These are phyloP conservation scores for Hypoxylon sp. DNA, from an alignment of 2,329 filamentous ascomycete genomes.

Conservation along the genomic window DNA sequence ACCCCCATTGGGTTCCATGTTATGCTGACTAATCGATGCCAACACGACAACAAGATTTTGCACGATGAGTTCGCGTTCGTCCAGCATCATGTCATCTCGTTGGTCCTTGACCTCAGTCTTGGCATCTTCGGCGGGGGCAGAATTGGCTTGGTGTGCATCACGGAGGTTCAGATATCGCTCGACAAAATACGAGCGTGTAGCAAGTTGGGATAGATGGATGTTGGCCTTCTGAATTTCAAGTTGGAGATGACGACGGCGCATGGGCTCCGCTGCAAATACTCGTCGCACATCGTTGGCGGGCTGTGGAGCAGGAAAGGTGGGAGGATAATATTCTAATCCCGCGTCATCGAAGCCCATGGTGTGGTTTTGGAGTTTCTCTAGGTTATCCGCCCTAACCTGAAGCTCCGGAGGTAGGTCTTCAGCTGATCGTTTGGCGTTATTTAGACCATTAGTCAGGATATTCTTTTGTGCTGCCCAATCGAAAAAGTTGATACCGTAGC, in stretches of 20 bases:
- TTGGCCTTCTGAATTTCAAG: constrained; percentile 94
- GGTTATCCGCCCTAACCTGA: constrained; percentile 61
- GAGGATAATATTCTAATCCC: constrained; percentile 64
- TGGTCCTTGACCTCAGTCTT: constrained; percentile 55
- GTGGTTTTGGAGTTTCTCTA: constrained; percentile 50
- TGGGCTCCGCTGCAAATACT: constrained; percentile 61
- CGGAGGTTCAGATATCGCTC: constrained; percentile 86
- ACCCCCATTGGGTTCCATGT: constrained; percentile 79
- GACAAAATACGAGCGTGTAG: constrained; percentile 85
- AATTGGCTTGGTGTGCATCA: constrained; percentile 69
- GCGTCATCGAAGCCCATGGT: constrained; percentile 54
- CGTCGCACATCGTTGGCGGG: constrained; percentile 64
- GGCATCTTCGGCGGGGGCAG: constrained; percentile 55
- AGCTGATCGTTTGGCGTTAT: constrained; percentile 75
- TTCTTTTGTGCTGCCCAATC: constrained; percentile 83
- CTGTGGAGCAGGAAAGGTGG: constrained; percentile 60
- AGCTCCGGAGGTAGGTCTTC: constrained; percentile 77
- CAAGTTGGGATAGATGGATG: constrained; percentile 83
- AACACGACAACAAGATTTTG: constrained; percentile 81
- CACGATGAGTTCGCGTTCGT: constrained; percentile 84
- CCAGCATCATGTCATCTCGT: constrained; percentile 71
- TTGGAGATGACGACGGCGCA: constrained; percentile 70
- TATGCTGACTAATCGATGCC: constrained; percentile 82
- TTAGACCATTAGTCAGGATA: constrained; percentile 77
- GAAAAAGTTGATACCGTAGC: constrained; percentile 81